Evolutionary conservation across 257 asterid genomes (phyloP).

Genomic region (Scutellaria minor): DNA sequence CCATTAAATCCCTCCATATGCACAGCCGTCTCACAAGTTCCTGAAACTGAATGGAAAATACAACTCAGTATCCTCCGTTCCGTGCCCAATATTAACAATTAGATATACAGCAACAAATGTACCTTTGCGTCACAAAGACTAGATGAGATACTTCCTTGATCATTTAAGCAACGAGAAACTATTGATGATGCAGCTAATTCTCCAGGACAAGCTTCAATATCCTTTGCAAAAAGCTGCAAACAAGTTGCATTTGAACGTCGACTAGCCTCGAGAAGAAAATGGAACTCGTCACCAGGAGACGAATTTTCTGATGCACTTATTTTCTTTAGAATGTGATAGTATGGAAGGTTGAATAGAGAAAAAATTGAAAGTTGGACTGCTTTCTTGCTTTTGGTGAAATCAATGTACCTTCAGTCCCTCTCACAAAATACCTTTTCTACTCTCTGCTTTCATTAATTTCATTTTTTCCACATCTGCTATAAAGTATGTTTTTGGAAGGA

Average conservation of each 20-base stretch:
- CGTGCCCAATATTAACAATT: conserved; percentile 7
- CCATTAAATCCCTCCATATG: conserved; percentile 98
- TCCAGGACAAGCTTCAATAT: conserved; percentile 81
- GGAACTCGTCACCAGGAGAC: conserved; percentile 71
- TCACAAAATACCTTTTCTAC: not conserved
- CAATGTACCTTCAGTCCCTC: conserved; percentile 18
- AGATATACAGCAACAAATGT: conserved; percentile 33
- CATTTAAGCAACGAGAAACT: conserved; percentile 72
- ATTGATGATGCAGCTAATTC: conserved; percentile 86
- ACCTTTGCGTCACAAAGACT: conserved; percentile 60
- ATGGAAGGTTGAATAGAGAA: conserved; percentile 23
- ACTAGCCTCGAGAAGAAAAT: conserved; percentile 85
- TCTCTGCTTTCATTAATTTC: not conserved
- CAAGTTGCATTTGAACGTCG: conserved; percentile 86
- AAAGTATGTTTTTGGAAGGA: not conserved
- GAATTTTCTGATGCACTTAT: conserved; percentile 79
- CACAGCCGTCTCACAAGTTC: conserved; percentile 76
- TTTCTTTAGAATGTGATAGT: conserved; percentile 49
- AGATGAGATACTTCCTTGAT: conserved; percentile 54
- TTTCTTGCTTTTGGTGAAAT: conserved; percentile 26
- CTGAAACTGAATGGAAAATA: conserved; percentile 68
- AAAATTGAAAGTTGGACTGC: conserved; percentile 18
- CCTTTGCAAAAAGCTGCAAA: conserved; percentile 82
- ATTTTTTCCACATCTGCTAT: not conserved
- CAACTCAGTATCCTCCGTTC: conserved; percentile 39